Base-by-base conservation (phyloP, 306 rosid genomes). In the Cucumis sativus region DNA sequence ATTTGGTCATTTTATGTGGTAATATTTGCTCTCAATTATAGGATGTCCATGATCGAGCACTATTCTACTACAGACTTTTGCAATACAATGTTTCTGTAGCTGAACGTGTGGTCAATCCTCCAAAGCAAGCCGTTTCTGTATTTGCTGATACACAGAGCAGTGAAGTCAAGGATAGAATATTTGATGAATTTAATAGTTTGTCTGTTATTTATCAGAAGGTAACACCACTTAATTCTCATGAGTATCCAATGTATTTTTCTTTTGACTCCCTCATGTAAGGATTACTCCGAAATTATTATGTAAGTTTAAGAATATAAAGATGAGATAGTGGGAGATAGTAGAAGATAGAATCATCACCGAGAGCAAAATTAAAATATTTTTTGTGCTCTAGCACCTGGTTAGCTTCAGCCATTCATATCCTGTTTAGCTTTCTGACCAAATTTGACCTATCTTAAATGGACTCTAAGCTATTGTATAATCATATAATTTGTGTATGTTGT, bases 121-220 rank as follows among this genome's bases (percentile, higher is more conserved):
- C 99, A 77, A 96, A 96, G 86, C 99, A 92, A 89, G 99, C 98
- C 56, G 98, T 96, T 83, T 96, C 99, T n/a, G 99, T 96, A 69
- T 96, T 96, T 87, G 98, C 99, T 63, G 99, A 96, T 82, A 89
- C 97, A 58, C 99, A 92, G 83, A 96, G 93, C 91, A 96, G 97
- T 72, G 99, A 96, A 88, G 84, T 96, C 83, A 96, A 91, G 86
- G 99, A 96, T 84, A 96, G 99, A 57, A 92, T 96, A 80, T 96
- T 92, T 80, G 99, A 96, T 18, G 99, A 96, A 82, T 96, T 96
- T 78, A 96, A 96, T 90, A 96, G 91, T 86, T 82, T 96, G 78
- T 96, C 99, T 79, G 99, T 92, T 80, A 89, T 96, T 57, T 96
- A 96, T 81, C 92, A 92, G 82, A 88, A 96, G 91, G 99, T 96